Conservation (phyloP, 2,329 filamentous ascomycete genomes). For the Cladobotryum mycophilum region DNA sequence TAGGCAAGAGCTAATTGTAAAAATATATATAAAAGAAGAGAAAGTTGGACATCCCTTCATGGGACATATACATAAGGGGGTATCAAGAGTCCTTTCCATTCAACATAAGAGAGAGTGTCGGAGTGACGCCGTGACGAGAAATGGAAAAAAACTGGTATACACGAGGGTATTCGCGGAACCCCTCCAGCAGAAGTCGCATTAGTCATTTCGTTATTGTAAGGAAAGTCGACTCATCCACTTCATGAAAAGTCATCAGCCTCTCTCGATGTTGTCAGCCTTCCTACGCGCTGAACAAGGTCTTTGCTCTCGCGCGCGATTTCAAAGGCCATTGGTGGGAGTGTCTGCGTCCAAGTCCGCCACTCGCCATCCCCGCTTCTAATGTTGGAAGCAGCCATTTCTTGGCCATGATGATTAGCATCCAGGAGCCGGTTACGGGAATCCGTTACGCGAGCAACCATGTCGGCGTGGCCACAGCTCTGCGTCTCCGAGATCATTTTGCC, state of each 20-base stretch:
- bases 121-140: slow-evolving; percentile 4
- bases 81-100: not conserved
- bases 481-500: slow-evolving; percentile 63
- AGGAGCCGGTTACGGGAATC: slow-evolving; percentile 60
- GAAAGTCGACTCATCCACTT: slow-evolving; percentile 12
- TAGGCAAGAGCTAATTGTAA: not conserved
- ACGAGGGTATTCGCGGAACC: not conserved
- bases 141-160: not conserved
- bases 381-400: slow-evolving; percentile 49
- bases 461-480: slow-evolving; percentile 46
- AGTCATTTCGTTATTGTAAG: not conserved
- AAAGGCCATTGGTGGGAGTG: slow-evolving; percentile 77
- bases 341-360: slow-evolving; percentile 61
- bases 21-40: not conserved
- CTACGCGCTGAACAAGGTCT: slow-evolving; percentile 51
- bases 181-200: not conserved
- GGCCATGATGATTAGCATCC: slow-evolving; percentile 55
- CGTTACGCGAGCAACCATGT: slow-evolving; percentile 51
- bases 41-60: not conserved
- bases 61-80: not conserved
- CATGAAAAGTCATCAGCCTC: slow-evolving; percentile 43
- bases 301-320: slow-evolving; percentile 78
- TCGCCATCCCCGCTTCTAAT: slow-evolving; percentile 43
- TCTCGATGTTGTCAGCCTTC: slow-evolving; percentile 26
- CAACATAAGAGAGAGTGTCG: not conserved